A percentile compares a stretch with the other conserved stretches of the same genome.
These are phyloP conservation scores for Juglanconis sp. DNA, from an alignment of 2,329 filamentous ascomycete species.

Conservation along the genomic window DNA sequence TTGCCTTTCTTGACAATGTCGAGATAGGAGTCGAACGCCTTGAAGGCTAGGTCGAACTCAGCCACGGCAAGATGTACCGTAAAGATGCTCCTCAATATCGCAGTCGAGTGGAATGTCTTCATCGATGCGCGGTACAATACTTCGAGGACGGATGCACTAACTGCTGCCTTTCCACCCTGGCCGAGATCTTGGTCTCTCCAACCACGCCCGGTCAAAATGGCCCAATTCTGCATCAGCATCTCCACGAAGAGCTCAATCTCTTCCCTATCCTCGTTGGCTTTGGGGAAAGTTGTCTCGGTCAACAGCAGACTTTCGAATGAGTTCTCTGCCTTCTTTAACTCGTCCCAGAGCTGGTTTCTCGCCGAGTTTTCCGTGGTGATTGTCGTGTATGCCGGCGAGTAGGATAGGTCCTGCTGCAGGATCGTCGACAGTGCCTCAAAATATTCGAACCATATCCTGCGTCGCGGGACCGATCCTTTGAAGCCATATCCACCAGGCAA, in stretches of 20 bases:
- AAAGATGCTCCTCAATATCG: slow-evolving; percentile 82
- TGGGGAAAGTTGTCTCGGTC: slow-evolving; percentile 77
- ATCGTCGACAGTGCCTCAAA: slow-evolving; percentile 77
- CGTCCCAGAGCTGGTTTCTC: slow-evolving; percentile 64
- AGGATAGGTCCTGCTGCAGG: slow-evolving; percentile 63
- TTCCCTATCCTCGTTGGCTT: slow-evolving; percentile 71
- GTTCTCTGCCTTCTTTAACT: slow-evolving; percentile 75
- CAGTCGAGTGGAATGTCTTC: slow-evolving; percentile 92
- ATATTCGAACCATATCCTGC: slow-evolving; percentile 80
- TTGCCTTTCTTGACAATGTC: slow-evolving; percentile 84
- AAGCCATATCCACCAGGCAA: slow-evolving; percentile 56
- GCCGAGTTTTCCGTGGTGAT: slow-evolving; percentile 48
- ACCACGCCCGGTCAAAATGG: slow-evolving; percentile 70
- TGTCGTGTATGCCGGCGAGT: slow-evolving; percentile 46
- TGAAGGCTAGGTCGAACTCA: slow-evolving; percentile 88
- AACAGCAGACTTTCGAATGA: slow-evolving; percentile 78
- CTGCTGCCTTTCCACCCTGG: slow-evolving; percentile 70
- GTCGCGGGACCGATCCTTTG: slow-evolving; percentile 56
- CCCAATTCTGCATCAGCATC: slow-evolving; percentile 81
- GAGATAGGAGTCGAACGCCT: slow-evolving; percentile 87
- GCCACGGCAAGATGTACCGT: slow-evolving; percentile 81
- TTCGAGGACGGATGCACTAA: slow-evolving; percentile 76
- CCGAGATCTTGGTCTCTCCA: slow-evolving; percentile 83
- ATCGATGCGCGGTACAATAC: slow-evolving; percentile 86
- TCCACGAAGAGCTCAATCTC: slow-evolving; percentile 82